Conservation (phyloP, 139 green algal genomes). For the Nannochloris sp. region DNA sequence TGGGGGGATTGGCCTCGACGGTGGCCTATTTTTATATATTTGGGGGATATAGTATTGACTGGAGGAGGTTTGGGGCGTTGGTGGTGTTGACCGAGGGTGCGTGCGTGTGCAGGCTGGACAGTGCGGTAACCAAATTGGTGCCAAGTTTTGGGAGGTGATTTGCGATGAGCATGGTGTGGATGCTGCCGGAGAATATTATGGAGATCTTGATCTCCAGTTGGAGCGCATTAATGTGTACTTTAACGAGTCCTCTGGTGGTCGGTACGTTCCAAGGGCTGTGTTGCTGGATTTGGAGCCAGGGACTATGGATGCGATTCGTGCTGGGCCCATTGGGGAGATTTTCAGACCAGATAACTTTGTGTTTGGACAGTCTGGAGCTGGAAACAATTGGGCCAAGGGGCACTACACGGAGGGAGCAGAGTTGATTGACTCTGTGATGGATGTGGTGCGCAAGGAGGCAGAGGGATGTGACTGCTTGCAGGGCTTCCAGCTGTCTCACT, state of each 20-base stretch:
- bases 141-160: slow-evolving; percentile 76
- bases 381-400: slow-evolving; percentile 99
- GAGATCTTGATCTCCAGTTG: slow-evolving; percentile 86
- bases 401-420: slow-evolving; percentile 98
- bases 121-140: slow-evolving; percentile 84
- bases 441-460: slow-evolving; percentile 95
- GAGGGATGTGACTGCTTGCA: slow-evolving; percentile 96
- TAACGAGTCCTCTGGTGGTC: slow-evolving; percentile 75
- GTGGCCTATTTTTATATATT: not conserved
- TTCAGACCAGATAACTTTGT: slow-evolving; percentile 78
- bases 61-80: not conserved
- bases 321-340: slow-evolving; percentile 81
- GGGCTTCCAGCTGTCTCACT: slow-evolving; percentile 91
- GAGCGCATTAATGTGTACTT: slow-evolving; percentile 98
- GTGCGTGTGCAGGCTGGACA: slow-evolving; percentile 52
- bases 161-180: slow-evolving; percentile 72
- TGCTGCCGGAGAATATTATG: slow-evolving; percentile 49
- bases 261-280: slow-evolving; percentile 88
- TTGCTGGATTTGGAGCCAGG: slow-evolving; percentile 89
- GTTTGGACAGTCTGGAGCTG: slow-evolving; percentile 85
- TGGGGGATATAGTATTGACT: not conserved
- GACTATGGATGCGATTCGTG: slow-evolving; percentile 84
- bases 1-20: not conserved
- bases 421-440: slow-evolving; percentile 94
- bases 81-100: not conserved